A percentile compares a stretch with the other conserved stretches of the same genome.
These are phyloP conservation scores for Colletotrichum sublineola DNA, from an alignment of 2,329 filamentous ascomycete genomes.

Conservation along the genomic window DNA sequence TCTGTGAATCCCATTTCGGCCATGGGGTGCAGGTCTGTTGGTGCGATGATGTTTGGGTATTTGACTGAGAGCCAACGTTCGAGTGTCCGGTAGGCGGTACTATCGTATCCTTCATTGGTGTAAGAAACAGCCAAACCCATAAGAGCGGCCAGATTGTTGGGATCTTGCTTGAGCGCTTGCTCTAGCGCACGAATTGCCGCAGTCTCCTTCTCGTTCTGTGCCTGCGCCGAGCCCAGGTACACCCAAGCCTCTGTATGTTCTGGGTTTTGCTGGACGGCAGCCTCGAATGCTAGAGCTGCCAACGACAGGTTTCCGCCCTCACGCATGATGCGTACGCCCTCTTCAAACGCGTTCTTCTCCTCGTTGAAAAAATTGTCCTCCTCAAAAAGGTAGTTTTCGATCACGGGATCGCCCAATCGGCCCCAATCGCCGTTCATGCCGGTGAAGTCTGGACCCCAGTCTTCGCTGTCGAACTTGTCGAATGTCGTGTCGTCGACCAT, in stretches of 20 bases:
- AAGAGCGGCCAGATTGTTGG: conserved; percentile 86
- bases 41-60: conserved; percentile 86
- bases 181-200: conserved; percentile 95
- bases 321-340: conserved; percentile 92
- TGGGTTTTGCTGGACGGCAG: conserved; percentile 90
- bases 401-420: conserved; percentile 75
- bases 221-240: conserved; percentile 89
- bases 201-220: conserved; percentile 98
- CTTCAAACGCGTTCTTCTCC: conserved; percentile 87
- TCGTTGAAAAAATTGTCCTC: conserved; percentile 91
- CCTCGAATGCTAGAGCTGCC: conserved; percentile 94
- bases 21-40: conserved; percentile 77
- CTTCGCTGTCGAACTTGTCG: conserved; percentile 80
- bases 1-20: conserved; percentile 96
- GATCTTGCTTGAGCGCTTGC: conserved; percentile 88
- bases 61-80: conserved; percentile 98
- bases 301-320: conserved; percentile 95
- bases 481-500: conserved; percentile 75
- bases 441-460: conserved; percentile 80
- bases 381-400: conserved; percentile 95
- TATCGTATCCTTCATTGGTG: conserved; percentile 98
- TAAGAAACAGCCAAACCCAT: conserved; percentile 98
- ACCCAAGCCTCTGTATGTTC: conserved; percentile 94
- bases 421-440: conserved; percentile 73
- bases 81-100: conserved; percentile 93